phyloP scores from a whole-genome alignment of 176 grass and related monocot species.

The Carex cristatella region DNA sequence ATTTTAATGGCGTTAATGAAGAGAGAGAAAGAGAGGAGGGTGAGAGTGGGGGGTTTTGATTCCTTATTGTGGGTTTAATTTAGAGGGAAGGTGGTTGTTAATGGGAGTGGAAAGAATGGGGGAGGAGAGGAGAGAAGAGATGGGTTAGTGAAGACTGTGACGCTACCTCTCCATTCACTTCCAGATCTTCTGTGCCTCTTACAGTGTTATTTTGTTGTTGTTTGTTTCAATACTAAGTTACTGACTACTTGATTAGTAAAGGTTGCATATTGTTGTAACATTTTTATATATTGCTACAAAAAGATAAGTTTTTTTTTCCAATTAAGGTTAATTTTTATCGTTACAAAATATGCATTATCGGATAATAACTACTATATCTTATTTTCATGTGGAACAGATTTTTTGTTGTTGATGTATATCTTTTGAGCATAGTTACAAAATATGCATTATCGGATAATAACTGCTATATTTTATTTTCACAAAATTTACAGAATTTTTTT shows the following conservation, averaged over 20 bases:
- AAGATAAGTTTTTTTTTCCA: not conserved
- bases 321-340: not conserved
- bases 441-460: not conserved
- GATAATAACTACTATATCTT: not conserved
- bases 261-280: not conserved
- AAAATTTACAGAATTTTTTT: not conserved
- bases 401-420: not conserved
- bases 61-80: conserved; percentile 30
- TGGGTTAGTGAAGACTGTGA: conserved; percentile 1
- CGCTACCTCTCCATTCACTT: conserved; percentile 11
- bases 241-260: not conserved
- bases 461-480: not conserved
- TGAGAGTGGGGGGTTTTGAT: not conserved
- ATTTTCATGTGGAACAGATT: not conserved
- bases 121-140: not conserved
- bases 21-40: not conserved
- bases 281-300: not conserved
- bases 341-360: not conserved
- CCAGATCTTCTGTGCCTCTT: not conserved
- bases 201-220: too few relatives aligned
- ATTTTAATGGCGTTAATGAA: conserved; percentile 47
- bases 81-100: conserved; percentile 19
- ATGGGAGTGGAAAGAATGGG: conserved; percentile 12
- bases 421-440: not conserved
- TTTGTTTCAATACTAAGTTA: not conserved